Evolutionary conservation across 768 basidiomycete genomes (phyloP), one percentile per base, ranked within the genome.

Genomic region (Boletus coccyginus): DNA sequence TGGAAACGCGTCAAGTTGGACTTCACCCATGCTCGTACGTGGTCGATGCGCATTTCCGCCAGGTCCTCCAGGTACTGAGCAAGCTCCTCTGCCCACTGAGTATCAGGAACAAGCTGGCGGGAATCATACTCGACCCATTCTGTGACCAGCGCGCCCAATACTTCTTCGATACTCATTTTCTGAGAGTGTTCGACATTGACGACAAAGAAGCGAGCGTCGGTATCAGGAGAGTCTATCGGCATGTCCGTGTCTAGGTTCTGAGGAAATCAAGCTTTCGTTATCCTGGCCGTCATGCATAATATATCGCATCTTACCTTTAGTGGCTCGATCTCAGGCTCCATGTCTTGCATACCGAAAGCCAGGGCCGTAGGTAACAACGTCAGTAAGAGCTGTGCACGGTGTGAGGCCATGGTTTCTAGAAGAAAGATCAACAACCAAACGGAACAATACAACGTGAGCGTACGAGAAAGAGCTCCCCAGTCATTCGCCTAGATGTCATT

Each of bases 381-480:
- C 10, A 72, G 58, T 9, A 85, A 60, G 12, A 74, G 60, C 40
- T 79, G 74, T 14, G 74, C 75, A 31, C 78, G 76, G 66, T 80
- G 78, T 12, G 76, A 72, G 14, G 75, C 74, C 62, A 80, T 74
- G 21, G 21, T 21, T 21, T 21, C 21, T 21, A 21, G 21, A 21
- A 21, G 21, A 21, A 21, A 21, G 21, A 21, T 21, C 21, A 21
- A 21, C 21, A 21, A 21, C 21, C 21, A 21, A 21, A 21, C 21
- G 21, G 21, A 21, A 21, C 21, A 21, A 21, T 21, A 21, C 21
- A 21, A 21, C 21, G 21, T 21, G 21, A 27, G 64, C 81, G 42
- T 46, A 86, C 84, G 83, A 46, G 82, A 81, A 27, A 86, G 69
- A 0, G 84, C 74, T 27, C 82, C 81, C 84, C 84, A 86, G 56